These are phyloP conservation scores for Rhizomucor pusillus DNA, from an alignment of 371 early-diverging fungal genomes.

Conservation along the genomic window DNA sequence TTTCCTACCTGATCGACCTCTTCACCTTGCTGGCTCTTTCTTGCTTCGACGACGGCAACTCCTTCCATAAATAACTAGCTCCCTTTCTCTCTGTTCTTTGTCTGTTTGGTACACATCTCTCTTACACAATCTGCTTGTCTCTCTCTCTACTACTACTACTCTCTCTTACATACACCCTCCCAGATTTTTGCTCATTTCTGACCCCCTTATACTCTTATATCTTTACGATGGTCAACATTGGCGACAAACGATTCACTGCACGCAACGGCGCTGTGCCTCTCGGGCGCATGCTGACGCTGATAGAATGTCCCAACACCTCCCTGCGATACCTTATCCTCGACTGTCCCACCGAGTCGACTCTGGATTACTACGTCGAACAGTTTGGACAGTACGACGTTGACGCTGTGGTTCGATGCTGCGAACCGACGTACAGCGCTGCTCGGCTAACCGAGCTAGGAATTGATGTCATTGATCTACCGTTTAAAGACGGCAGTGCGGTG, in stretches of 20 bases:
- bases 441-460: slow-evolving; percentile 61
- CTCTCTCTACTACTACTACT: too few species aligned
- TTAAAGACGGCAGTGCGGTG: slow-evolving; percentile 65
- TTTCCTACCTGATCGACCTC: too few species aligned
- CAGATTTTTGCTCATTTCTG: too few species aligned
- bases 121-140: too few species aligned
- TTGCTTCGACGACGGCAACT: slow-evolving; percentile 1
- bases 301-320: slow-evolving; percentile 20
- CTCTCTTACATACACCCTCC: too few species aligned
- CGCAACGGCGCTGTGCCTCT: slow-evolving; percentile 1
- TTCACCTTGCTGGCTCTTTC: too few species aligned
- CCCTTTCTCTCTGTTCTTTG: slow-evolving; percentile 1
- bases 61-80: background rate
- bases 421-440: slow-evolving; percentile 77
- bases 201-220: background rate
- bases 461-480: slow-evolving; percentile 37
- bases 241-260: slow-evolving; percentile 4
- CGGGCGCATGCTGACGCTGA: slow-evolving; percentile 18
- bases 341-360: slow-evolving; percentile 82
- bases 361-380: slow-evolving; percentile 76
- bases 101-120: background rate
- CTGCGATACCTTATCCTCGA: slow-evolving; percentile 87
- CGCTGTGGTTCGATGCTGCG: slow-evolving; percentile 83
- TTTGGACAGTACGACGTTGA: slow-evolving; percentile 70
- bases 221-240: slow-evolving; percentile 2